Conservation (phyloP, 2,329 filamentous ascomycete genomes). For the Xylariaceae sp. region DNA sequence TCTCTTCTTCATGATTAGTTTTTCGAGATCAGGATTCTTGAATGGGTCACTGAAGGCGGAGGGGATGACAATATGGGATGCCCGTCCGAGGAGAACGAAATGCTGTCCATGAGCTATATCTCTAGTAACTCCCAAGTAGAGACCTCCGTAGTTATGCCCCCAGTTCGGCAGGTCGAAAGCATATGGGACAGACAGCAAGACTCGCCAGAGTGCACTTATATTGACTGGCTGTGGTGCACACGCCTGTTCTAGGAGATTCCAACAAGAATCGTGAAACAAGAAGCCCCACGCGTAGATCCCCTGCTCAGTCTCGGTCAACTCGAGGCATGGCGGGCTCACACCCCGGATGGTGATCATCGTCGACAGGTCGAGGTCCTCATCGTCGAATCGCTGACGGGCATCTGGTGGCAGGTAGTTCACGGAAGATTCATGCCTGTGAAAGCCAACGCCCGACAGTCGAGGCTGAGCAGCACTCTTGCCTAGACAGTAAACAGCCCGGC, state of each 20-base stretch:
- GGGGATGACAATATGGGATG: constrained; percentile 21
- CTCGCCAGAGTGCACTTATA: constrained; percentile 24
- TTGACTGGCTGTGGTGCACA: constrained; percentile 18
- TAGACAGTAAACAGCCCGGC: constrained; percentile 25
- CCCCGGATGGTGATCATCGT: constrained; percentile 20
- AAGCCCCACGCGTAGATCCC: constrained; percentile 26
- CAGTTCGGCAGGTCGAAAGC: constrained; percentile 22
- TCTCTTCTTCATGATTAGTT: constrained; percentile 9
- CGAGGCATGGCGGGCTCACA: constrained; percentile 12
- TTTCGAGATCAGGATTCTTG: constrained; percentile 22
- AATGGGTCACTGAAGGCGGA: constrained; percentile 24
- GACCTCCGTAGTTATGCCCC: constrained; percentile 27
- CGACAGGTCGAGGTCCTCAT: constrained; percentile 9
- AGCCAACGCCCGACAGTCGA: constrained; percentile 24
- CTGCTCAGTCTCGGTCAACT: constrained; percentile 11
- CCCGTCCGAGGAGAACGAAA: constrained; percentile 15
- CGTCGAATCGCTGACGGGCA: constrained; percentile 22
- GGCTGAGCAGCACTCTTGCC: constrained; percentile 13
- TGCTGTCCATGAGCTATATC: constrained; percentile 7
- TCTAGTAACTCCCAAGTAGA: constrained; percentile 15
- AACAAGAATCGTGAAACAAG: constrained; percentile 28
- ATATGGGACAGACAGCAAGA: constrained; percentile 25
- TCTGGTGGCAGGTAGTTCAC: constrained; percentile 19
- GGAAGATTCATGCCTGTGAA: constrained; percentile 7
- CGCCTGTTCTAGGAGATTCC: constrained; percentile 25